Conservation (phyloP, 495 filamentous ascomycete genomes). For the Penicillium steckii region DNA sequence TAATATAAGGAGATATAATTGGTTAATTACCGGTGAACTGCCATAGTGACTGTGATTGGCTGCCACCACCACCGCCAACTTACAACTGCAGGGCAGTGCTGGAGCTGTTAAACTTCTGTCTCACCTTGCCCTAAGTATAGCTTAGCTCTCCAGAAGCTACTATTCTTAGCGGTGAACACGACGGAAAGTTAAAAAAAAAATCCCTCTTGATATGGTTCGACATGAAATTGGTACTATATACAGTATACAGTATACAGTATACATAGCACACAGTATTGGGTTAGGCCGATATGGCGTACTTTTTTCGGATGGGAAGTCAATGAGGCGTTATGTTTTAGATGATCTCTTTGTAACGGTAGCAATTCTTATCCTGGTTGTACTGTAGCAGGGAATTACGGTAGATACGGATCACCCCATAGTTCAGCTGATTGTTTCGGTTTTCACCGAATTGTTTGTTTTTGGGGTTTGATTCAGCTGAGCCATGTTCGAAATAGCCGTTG, state of each 20-base stretch:
- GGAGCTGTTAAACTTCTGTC: background rate
- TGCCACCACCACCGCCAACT: background rate
- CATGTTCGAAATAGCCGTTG: background rate
- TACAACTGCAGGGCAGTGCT: background rate
- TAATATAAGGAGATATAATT: slow-evolving; percentile 5
- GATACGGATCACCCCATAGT: too few species aligned
- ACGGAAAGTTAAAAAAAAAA: background rate
- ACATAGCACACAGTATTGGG: too few species aligned
- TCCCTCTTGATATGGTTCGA: background rate
- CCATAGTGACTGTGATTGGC: background rate
- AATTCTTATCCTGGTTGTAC: background rate
- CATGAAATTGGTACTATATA: background rate
- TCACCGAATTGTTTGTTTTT: background rate
- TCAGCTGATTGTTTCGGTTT: background rate
- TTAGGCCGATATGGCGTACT: too few species aligned
- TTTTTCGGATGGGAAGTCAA: too few species aligned
- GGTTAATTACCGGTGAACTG: background rate
- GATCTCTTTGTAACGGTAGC: background rate
- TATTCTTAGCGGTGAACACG: background rate
- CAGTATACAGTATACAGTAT: too few species aligned
- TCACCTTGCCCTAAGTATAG: slow-evolving; percentile 1
- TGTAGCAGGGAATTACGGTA: background rate
- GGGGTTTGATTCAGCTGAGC: background rate
- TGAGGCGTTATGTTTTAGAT: background rate
- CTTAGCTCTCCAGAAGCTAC: background rate